Conservation (phyloP, 768 basidiomycete species). For the Suillus subaureus region DNA sequence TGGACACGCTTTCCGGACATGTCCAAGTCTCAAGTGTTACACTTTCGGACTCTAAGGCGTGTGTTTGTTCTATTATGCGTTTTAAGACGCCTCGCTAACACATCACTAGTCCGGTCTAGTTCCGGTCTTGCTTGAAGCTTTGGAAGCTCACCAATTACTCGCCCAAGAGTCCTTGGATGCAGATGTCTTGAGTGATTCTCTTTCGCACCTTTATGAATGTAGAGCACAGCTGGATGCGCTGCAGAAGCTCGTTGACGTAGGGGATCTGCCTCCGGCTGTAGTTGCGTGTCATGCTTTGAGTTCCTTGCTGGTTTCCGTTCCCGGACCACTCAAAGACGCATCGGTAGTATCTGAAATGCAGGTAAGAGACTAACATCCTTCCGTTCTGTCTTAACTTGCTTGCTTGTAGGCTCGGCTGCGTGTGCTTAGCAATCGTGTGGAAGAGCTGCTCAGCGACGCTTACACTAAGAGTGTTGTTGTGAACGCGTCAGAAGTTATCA, state of each 20-base stretch:
- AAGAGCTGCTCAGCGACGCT: conserved; percentile 74
- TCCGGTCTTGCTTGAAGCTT: conserved; percentile 53
- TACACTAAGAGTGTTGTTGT: conserved; percentile 61
- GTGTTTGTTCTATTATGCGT: conserved; percentile 13
- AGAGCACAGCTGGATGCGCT: conserved; percentile 48
- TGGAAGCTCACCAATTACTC: conserved; percentile 62
- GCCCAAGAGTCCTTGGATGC: conserved; percentile 66
- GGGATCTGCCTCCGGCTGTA: conserved; percentile 67
- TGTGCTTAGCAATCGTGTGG: conserved; percentile 55
- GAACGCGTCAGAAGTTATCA: conserved; percentile 48
- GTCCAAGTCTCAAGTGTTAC: conserved; percentile 52
- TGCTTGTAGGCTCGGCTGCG: conserved; percentile 53
- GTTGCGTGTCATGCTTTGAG: conserved; percentile 45
- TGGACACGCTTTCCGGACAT: conserved; percentile 50
- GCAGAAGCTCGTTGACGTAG: conserved; percentile 49
- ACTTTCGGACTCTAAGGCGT: conserved; percentile 65
- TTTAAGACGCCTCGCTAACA: conserved; percentile 16
- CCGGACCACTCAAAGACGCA: conserved; percentile 52
- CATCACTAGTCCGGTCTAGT: conserved; percentile 64
- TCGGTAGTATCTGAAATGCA: conserved; percentile 57
- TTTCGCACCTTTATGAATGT: conserved; percentile 59
- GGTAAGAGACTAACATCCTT: conserved; percentile 40
- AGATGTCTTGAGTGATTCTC: conserved; percentile 47
- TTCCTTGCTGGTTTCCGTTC: conserved; percentile 46
- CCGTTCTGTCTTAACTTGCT: conserved; percentile 7